These are phyloP conservation scores for Choanephora cucurbitarum DNA, from an alignment of 371 early-diverging fungal genomes.

Conservation along the genomic window DNA sequence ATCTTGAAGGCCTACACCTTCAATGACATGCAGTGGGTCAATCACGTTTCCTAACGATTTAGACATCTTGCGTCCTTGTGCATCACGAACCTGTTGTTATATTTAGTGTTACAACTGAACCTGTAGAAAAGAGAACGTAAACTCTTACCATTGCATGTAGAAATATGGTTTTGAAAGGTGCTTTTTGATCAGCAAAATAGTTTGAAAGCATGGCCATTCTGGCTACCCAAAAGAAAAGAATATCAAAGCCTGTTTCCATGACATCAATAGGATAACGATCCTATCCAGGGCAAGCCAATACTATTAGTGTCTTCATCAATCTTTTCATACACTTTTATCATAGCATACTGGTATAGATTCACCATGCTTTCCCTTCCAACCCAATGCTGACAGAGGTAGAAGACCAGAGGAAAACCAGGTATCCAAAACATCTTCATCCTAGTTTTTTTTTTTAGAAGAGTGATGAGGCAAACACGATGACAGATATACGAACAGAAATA, in stretches of 20 bases:
- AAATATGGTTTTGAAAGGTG: conserved; percentile 82
- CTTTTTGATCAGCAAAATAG: conserved; percentile 79
- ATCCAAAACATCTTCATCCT: conserved; percentile 99
- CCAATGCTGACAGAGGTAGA: conserved; percentile 91
- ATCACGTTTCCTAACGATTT: conserved; percentile 98
- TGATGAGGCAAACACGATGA: no score
- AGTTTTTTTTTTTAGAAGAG: no score
- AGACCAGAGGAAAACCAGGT: conserved; percentile 99
- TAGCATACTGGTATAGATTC: conserved; percentile 37
- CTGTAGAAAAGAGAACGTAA: no score
- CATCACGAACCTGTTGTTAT: conserved; percentile 80
- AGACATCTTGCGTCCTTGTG: conserved; percentile 98
- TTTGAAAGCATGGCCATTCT: conserved; percentile 99
- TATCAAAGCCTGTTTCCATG: conserved; percentile 99
- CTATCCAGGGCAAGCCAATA: conserved; percentile 18
- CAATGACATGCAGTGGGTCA: conserved; percentile 96
- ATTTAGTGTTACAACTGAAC: not conserved
- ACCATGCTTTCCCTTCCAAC: conserved; percentile 54
- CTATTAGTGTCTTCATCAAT: not conserved
- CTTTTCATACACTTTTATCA: not conserved
- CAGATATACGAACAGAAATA: no score
- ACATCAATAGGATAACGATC: conserved; percentile 81
- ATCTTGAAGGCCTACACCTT: conserved; percentile 73
- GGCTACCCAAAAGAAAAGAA: conserved; percentile 99
- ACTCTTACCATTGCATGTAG: conserved; percentile 76